phyloP scores from a whole-genome alignment of 495 filamentous ascomycete species.

The Hypoxylon cercidicola region DNA sequence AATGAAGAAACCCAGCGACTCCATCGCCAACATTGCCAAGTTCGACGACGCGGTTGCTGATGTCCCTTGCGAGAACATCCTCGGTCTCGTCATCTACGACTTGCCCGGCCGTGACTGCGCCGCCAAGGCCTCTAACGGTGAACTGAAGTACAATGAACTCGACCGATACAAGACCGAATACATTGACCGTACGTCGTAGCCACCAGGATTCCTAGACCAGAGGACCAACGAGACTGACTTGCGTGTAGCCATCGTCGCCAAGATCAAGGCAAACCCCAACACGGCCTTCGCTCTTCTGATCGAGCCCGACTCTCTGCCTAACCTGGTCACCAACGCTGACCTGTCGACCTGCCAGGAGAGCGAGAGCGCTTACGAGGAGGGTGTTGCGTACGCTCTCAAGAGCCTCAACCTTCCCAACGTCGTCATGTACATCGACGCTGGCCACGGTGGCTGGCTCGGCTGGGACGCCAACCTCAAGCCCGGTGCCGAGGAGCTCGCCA shows the following conservation, averaged over 20 bases:
- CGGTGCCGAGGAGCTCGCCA: conserved; percentile 73
- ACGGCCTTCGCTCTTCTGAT: conserved; percentile 65
- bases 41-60: conserved; percentile 66
- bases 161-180: conserved; percentile 73
- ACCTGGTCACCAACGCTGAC: conserved; percentile 79
- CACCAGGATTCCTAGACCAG: conserved; percentile 21
- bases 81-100: conserved; percentile 79
- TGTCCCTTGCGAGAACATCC: conserved; percentile 65
- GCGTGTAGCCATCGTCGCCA: conserved; percentile 63
- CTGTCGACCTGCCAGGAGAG: conserved; percentile 71
- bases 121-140: conserved; percentile 80
- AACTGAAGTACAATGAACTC: conserved; percentile 72
- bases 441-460: conserved; percentile 84
- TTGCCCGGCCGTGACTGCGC: conserved; percentile 82
- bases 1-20: conserved; percentile 54
- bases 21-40: conserved; percentile 67
- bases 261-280: conserved; percentile 65
- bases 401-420: conserved; percentile 80
- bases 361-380: conserved; percentile 71
- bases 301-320: conserved; percentile 84
- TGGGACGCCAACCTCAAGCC: conserved; percentile 72
- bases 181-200: conserved; percentile 67
- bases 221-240: conserved; percentile 33
- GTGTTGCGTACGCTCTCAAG: conserved; percentile 76
- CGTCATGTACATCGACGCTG: conserved; percentile 85